phyloP scores from a whole-genome alignment of 2,329 filamentous ascomycete species.

The Aspergillus sp. region DNA sequence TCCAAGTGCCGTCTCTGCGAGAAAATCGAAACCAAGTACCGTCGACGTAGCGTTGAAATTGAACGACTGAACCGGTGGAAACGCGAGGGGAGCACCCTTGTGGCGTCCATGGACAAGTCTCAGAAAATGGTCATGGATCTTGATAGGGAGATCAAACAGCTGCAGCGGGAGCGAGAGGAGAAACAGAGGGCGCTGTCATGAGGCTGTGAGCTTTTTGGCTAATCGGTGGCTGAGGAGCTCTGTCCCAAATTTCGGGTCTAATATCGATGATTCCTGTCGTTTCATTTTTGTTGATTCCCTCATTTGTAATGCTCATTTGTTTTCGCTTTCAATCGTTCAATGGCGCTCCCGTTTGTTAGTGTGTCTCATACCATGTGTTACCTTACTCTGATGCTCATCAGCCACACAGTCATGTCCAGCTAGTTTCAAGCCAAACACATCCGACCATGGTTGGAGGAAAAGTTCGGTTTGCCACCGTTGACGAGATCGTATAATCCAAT shows the following conservation, averaged over 20 bases:
- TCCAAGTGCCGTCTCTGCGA: constrained; percentile 81
- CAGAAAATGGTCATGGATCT: constrained; percentile 71
- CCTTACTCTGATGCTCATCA: constrained; percentile 18
- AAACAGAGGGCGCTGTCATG: constrained; percentile 32
- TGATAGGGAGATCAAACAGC: constrained; percentile 65
- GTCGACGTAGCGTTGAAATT: constrained; percentile 71
- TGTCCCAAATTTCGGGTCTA: constrained; percentile 5
- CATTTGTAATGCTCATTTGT: constrained; percentile 16
- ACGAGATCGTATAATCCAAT: constrained; percentile 19
- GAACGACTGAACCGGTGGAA: constrained; percentile 76
- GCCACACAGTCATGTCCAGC: constrained; percentile 30
- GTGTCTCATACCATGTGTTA: constrained; percentile 27
- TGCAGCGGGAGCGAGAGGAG: constrained; percentile 57
- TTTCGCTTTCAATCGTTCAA: constrained; percentile 12
- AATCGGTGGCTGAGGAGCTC: not conserved
- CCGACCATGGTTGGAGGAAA: constrained; percentile 25
- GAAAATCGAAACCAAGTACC: constrained; percentile 81
- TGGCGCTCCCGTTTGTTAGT: constrained; percentile 18
- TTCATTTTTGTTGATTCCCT: constrained; percentile 23
- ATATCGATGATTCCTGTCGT: constrained; percentile 19
- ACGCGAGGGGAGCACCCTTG: constrained; percentile 63
- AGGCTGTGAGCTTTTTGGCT: constrained; percentile 2
- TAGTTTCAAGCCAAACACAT: constrained; percentile 15
- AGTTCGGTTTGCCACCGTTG: constrained; percentile 12
- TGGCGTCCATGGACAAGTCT: constrained; percentile 65